A percentile compares a stretch with the other conserved stretches of the same genome.
phyloP scores from a whole-genome alignment of 108 stramenopile genomes.

The Epithemia pelagica region DNA sequence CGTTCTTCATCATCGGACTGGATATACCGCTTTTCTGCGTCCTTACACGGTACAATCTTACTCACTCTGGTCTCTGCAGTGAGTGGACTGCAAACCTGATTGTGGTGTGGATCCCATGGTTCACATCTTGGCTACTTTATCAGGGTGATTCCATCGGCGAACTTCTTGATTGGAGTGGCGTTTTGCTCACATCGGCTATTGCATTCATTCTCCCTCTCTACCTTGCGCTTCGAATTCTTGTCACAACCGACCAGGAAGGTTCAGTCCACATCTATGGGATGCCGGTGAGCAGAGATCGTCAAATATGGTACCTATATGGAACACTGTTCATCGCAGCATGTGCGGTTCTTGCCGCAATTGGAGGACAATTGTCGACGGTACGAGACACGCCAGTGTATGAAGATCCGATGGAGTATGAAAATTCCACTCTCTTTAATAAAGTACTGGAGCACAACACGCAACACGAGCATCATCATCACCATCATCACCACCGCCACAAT shows the following conservation, averaged over 20 bases:
- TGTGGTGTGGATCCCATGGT: slow-evolving; percentile 54
- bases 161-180: slow-evolving; percentile 50
- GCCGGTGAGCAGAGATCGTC: slow-evolving; percentile 1
- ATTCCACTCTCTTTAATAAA: not conserved
- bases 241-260: slow-evolving; percentile 22
- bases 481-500: not conserved
- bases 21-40: slow-evolving; percentile 67
- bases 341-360: slow-evolving; percentile 16
- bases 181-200: slow-evolving; percentile 47
- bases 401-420: not conserved
- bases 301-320: slow-evolving; percentile 10
- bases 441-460: not conserved
- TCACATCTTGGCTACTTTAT: slow-evolving; percentile 47
- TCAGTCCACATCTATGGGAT: slow-evolving; percentile 28
- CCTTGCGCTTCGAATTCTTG: slow-evolving; percentile 37
- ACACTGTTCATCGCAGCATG: slow-evolving; percentile 10
- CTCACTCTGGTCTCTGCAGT: slow-evolving; percentile 32
- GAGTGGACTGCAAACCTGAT: slow-evolving; percentile 26
- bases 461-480: not conserved
- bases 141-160: slow-evolving; percentile 30
- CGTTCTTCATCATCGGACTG: slow-evolving; percentile 68
- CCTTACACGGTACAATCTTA: slow-evolving; percentile 46
- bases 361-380: slow-evolving; percentile 10
- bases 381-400: not conserved
- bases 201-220: slow-evolving; percentile 58